Evolutionary conservation across 2,329 filamentous ascomycete species (phyloP).

Genomic region (Tympanopsis confertula): DNA sequence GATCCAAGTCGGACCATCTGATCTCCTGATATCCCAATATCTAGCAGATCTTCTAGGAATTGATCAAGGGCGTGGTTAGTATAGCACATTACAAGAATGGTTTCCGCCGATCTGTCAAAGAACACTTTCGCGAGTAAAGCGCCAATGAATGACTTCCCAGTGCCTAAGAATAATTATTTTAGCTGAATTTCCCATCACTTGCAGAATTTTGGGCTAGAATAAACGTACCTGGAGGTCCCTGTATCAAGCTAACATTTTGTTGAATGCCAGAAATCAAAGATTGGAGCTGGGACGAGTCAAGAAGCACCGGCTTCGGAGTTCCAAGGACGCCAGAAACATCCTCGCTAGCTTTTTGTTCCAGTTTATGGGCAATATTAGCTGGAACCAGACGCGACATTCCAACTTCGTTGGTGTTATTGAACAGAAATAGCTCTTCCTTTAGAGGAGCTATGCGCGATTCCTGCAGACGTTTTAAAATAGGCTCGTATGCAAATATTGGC

Average conservation of each 20-base stretch:
- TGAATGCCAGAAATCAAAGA: conserved; percentile 43
- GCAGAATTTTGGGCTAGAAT: conserved; percentile 5
- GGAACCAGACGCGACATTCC: too few species aligned
- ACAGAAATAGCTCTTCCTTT: too few species aligned
- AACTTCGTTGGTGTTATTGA: too few species aligned
- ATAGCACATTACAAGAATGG: conserved; percentile 53
- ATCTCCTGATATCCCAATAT: conserved; percentile 36
- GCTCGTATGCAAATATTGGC: conserved; percentile 58
- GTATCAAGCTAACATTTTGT: conserved; percentile 46
- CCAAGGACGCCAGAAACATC: background rate
- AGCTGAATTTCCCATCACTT: conserved; percentile 3
- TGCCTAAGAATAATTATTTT: conserved; percentile 30
- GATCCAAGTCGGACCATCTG: background rate
- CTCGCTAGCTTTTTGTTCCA: background rate
- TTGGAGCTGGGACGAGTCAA: conserved; percentile 34
- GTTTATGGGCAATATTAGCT: too few species aligned
- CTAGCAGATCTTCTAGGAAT: conserved; percentile 51
- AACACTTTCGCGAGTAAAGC: conserved; percentile 47
- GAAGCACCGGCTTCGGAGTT: background rate
- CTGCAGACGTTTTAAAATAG: conserved; percentile 49
- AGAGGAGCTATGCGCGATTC: too few species aligned
- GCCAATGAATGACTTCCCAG: conserved; percentile 66
- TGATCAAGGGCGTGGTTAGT: conserved; percentile 60
- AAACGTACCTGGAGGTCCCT: conserved; percentile 58
- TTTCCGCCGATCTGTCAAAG: conserved; percentile 31